Evolutionary conservation across 768 basidiomycete genomes (phyloP), one percentile per base, ranked within the genome.

Genomic region (Phylloporus sp.): DNA sequence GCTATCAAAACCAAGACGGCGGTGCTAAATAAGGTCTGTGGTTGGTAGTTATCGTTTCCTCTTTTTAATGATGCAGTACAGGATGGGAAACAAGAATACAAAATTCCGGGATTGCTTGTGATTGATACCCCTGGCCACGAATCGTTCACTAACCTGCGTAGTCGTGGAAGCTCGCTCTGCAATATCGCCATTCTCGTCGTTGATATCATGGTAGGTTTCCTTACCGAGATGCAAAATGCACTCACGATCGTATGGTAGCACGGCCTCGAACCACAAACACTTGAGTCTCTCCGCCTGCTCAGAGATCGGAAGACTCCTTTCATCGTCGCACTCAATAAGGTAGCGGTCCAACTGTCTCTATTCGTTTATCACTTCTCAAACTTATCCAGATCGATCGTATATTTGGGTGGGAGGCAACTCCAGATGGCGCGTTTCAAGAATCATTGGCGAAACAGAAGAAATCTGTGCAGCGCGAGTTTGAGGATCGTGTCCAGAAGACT

Each of bases 91-190:
- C 84, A 88, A 69, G 90, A 98, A 57, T 97, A 94, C 77, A 96
- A 97, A 69, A 84, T 97, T 50, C 96, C 96, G 28, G 96, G 96
- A 66, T 78, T 99, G 14, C 77, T 99, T 45, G 66, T 99, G 57
- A 98, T 99, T 57, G 96, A 99, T 65, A 99, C 96, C 2, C 96
- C 96, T 46, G 96, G 96, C 46, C 96, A 99, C 81, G 96, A 98
- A 70, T 95, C 93, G 6, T 99, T 99, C 78, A 92, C 92, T 8
- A 98, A 98, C 67, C 68, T 98, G 64, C 90, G 96, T 38, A 83
- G 86, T 14, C 87, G 96, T 63, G 96, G 96, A 63, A 93, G 90
- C 52, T 96, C 93, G 7, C 77, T 99, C 20, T 98, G 95, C 70
- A 98, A 99, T 71, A 98, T 99, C 50, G 96, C 96, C 48, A 92